Evolutionary conservation across 2,329 filamentous ascomycete species (phyloP).

Genomic region (Thelonectria blattea): DNA sequence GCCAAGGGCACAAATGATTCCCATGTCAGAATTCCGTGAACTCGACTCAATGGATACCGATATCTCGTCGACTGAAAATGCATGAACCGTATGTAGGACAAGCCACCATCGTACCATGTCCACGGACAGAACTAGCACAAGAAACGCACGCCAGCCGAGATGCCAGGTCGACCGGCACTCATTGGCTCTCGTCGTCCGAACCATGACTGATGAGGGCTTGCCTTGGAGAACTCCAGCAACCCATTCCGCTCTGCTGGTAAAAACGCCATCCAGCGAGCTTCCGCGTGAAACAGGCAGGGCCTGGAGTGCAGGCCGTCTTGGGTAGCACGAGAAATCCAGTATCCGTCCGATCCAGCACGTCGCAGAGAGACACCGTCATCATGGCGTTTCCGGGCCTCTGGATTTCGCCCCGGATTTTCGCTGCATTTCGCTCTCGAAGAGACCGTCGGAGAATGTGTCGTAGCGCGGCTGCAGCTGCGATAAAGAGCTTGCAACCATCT

Average conservation of each 20-base stretch:
- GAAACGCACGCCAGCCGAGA: background rate
- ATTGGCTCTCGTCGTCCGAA: background rate
- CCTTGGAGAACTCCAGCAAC: background rate
- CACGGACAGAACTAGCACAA: slow-evolving; percentile 1
- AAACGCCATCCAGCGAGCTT: background rate
- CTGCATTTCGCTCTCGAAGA: slow-evolving; percentile 4
- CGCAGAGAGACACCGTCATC: slow-evolving; percentile 21
- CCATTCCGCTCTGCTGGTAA: background rate
- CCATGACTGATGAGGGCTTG: background rate
- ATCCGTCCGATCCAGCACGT: slow-evolving; percentile 34
- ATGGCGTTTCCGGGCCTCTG: slow-evolving; percentile 21
- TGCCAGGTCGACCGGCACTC: background rate
- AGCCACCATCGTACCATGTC: slow-evolving; percentile 7
- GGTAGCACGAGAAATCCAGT: slow-evolving; percentile 35
- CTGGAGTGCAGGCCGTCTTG: slow-evolving; percentile 13
- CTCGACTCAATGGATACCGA: background rate
- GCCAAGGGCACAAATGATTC: background rate
- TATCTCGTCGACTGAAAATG: background rate
- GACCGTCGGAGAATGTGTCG: background rate
- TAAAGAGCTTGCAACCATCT: background rate
- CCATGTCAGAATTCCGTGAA: background rate
- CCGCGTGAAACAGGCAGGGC: slow-evolving; percentile 14
- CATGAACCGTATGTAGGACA: background rate
- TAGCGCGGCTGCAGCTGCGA: slow-evolving; percentile 1
- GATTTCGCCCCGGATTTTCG: slow-evolving; percentile 2